These are phyloP conservation scores for Sphaerulina musiva DNA, from an alignment of 2,329 filamentous ascomycete species.

Conservation along the genomic window DNA sequence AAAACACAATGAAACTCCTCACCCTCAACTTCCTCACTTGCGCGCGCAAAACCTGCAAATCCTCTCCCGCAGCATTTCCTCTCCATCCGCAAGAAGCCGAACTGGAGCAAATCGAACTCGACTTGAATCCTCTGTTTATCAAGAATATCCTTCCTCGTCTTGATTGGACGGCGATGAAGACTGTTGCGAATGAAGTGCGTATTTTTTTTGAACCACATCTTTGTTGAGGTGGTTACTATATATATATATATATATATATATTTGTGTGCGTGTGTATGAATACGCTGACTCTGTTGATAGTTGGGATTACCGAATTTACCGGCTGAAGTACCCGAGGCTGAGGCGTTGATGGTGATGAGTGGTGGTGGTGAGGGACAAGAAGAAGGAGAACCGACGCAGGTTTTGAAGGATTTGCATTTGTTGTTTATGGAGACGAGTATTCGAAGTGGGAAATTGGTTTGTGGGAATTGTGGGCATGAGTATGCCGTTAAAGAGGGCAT, in stretches of 20 bases:
- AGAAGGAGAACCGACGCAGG: slow-evolving; percentile 53
- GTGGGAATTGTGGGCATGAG: slow-evolving; percentile 85
- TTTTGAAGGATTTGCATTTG: slow-evolving; percentile 69
- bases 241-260: not conserved
- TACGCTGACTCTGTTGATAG: slow-evolving; percentile 39
- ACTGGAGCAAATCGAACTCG: slow-evolving; percentile 75
- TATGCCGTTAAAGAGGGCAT: slow-evolving; percentile 94
- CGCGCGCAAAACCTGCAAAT: slow-evolving; percentile 91
- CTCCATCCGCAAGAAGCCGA: slow-evolving; percentile 89
- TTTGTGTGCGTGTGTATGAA: not conserved
- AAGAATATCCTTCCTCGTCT: slow-evolving; percentile 78
- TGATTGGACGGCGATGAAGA: slow-evolving; percentile 77
- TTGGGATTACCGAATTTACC: slow-evolving; percentile 73
- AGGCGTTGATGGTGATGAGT: slow-evolving; percentile 49
- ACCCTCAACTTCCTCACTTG: slow-evolving; percentile 96
- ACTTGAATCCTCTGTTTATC: slow-evolving; percentile 73
- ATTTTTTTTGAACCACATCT: not conserved
- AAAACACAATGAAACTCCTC: slow-evolving; percentile 74
- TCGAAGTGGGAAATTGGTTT: slow-evolving; percentile 79
- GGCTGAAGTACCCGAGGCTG: slow-evolving; percentile 30
- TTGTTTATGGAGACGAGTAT: slow-evolving; percentile 86
- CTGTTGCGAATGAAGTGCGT: slow-evolving; percentile 67
- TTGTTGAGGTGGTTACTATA: no score
- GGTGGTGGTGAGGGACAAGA: no score
- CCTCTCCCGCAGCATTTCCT: slow-evolving; percentile 70